Conservation (phyloP, 352 stramenopile species). For the Globisporangium spiculum region DNA sequence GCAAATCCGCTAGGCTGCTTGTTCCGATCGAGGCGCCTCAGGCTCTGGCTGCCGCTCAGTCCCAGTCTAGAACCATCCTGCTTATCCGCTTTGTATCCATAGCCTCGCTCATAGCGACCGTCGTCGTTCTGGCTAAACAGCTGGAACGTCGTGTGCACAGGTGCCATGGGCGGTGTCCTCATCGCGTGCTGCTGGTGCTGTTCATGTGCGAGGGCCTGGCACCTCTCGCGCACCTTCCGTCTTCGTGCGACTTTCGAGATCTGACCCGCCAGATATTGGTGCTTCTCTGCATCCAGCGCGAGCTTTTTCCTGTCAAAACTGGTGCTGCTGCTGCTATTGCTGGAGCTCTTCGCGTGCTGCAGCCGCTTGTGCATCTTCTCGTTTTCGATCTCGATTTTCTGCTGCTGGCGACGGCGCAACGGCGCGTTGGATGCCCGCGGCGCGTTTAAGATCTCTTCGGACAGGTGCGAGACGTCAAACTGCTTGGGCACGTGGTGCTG, state of each 20-base stretch:
- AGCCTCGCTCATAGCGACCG: background rate
- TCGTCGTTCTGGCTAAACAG: background rate
- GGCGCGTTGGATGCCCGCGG: constrained; percentile 33
- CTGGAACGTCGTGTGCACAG: background rate
- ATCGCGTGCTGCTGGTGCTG: background rate
- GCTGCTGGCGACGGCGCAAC: constrained; percentile 33
- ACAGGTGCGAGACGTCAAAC: constrained; percentile 61
- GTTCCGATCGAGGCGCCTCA: constrained; percentile 7
- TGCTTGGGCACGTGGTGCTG: constrained; percentile 44
- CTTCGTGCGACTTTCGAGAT: constrained; percentile 51
- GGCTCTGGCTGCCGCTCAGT: constrained; percentile 10
- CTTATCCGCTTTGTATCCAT: background rate
- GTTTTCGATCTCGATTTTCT: constrained; percentile 52
- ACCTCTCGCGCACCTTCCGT: constrained; percentile 39
- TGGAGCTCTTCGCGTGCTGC: constrained; percentile 26
- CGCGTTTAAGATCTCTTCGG: constrained; percentile 35
- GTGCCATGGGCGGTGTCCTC: background rate
- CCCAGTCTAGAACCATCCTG: background rate
- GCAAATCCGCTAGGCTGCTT: constrained; percentile 4
- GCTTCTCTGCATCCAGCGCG: constrained; percentile 36
- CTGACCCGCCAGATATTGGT: constrained; percentile 50
- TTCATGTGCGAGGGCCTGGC: constrained; percentile 11
- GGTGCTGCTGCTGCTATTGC: constrained; percentile 28
- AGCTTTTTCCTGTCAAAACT: constrained; percentile 38
- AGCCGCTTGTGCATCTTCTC: constrained; percentile 39